Evolutionary conservation across 2,329 filamentous ascomycete genomes (phyloP), one percentile per base, ranked within the genome.

Genomic region (Monosporascus sp.): DNA sequence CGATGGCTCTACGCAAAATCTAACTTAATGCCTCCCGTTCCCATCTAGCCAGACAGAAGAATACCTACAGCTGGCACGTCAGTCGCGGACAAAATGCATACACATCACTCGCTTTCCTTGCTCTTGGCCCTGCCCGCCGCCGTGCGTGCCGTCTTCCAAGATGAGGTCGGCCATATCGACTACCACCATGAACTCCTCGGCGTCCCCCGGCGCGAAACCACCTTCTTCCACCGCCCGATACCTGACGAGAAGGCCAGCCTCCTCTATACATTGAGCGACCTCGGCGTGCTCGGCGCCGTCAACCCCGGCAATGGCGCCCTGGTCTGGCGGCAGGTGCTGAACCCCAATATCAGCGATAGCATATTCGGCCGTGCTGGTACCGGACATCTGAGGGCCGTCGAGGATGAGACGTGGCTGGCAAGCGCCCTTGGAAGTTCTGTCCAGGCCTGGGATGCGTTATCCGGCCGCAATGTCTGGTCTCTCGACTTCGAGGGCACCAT

Each of bases 131-230:
- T 85, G 64, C 74, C 75, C 61, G 68, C 77, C 62, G 65, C 77
- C 67, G 75, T 82, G 50, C 68, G 73, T 65, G 89, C 91, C 60
- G 84, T 97, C 55, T 96, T 91, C 75, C 79, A 82, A 62, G 94
- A 99, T 68, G 93, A 99, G 72, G 91, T 95, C 61, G 92, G 86
- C 75, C 82, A 90, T 64, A 83, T 95, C 70, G 94, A 99, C 74
- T 97, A 91, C 75, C 93, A 97, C 74, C 86, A 96, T 75, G 84
- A 89, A 60, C 85, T 97, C 48, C 77, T 99, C 65, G 94, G 94
- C 65, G 74, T 89, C 38, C 91, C 94, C 51, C 87, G 88, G 69
- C 77, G 83, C 68, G 83, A 89, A 58, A 89, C 90, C 56, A 97
- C 93, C 62, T 95, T 97, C 80, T 97, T 97, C 82, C 90, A 97